Conservation (phyloP, 768 basidiomycete species). For the Russula emetica region DNA sequence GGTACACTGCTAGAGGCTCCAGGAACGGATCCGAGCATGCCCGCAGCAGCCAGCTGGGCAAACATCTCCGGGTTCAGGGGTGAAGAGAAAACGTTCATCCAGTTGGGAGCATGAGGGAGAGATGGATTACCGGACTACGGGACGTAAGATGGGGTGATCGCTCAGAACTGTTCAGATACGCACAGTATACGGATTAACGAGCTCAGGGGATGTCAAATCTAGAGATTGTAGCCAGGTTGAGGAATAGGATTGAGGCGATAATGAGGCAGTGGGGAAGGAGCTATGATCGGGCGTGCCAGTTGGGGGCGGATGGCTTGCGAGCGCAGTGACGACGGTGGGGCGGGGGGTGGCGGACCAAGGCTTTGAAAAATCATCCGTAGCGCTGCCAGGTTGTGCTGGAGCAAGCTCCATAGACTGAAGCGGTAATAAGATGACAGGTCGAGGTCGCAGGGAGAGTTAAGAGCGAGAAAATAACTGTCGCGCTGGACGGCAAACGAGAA, state of each 20-base stretch:
- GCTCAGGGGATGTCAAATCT: slow-evolving; percentile 30
- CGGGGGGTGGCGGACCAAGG: slow-evolving; percentile 37
- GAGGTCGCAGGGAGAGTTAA: neutral
- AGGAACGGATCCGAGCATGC: slow-evolving; percentile 45
- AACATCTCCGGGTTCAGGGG: slow-evolving; percentile 60
- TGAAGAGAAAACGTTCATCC: slow-evolving; percentile 56
- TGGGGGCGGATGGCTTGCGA: slow-evolving; percentile 11
- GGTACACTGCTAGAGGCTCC: slow-evolving; percentile 41
- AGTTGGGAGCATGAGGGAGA: slow-evolving; percentile 39
- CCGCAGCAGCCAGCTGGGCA: slow-evolving; percentile 57
- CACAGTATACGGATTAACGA: slow-evolving; percentile 23
- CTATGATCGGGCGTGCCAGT: slow-evolving; percentile 17
- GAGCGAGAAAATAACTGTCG: neutral
- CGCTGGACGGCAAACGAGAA: neutral
- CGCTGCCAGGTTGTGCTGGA: slow-evolving; percentile 6
- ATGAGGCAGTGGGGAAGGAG: slow-evolving; percentile 17
- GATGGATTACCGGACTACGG: slow-evolving; percentile 30
- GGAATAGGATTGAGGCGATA: slow-evolving; percentile 29
- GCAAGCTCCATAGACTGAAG: slow-evolving; percentile 25
- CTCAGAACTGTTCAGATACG: slow-evolving; percentile 4
- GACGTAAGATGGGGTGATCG: slow-evolving; percentile 15
- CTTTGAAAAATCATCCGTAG: slow-evolving; percentile 20
- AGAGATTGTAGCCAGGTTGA: slow-evolving; percentile 36
- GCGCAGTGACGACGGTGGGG: slow-evolving; percentile 24
- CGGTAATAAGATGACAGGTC: neutral